These are phyloP conservation scores for Mycosphaerelloides madeirae DNA, from an alignment of 2,329 filamentous ascomycete genomes.

Conservation along the genomic window DNA sequence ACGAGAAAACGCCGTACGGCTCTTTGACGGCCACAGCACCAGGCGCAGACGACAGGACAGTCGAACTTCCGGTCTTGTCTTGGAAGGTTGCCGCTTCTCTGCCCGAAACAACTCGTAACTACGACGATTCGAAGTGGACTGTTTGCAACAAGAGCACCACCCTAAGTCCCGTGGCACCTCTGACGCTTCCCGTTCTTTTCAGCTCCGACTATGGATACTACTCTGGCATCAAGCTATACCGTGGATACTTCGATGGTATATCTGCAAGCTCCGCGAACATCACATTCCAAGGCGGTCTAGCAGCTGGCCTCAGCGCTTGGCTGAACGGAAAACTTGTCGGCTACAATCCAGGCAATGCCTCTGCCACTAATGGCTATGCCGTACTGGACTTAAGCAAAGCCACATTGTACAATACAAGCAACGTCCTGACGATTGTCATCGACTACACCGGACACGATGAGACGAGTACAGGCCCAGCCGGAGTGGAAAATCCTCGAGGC, in stretches of 20 bases:
- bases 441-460: conserved; percentile 59
- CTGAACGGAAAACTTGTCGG: conserved; percentile 55
- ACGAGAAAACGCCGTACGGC: conserved; percentile 34
- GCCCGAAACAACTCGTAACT: conserved; percentile 44
- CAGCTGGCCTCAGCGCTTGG: conserved; percentile 55
- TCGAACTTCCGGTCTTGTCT: conserved; percentile 37
- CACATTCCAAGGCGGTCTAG: conserved; percentile 49
- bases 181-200: conserved; percentile 39
- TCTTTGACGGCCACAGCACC: conserved; percentile 32
- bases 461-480: conserved; percentile 47
- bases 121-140: conserved; percentile 45
- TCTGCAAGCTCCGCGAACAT: conserved; percentile 37
- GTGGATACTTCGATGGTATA: conserved; percentile 37
- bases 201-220: conserved; percentile 41
- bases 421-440: conserved; percentile 53
- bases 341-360: conserved; percentile 51
- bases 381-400: conserved; percentile 51
- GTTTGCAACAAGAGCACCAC: conserved; percentile 35
- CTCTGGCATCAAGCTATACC: conserved; percentile 39
- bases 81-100: conserved; percentile 50
- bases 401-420: conserved; percentile 36
- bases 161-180: conserved; percentile 33
- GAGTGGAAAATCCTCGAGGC: conserved; percentile 48
- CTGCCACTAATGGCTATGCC: conserved; percentile 34
- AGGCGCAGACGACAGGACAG: conserved; percentile 20